These are phyloP conservation scores for Xylaria bambusicola DNA, from an alignment of 495 filamentous ascomycete species.

Conservation along the genomic window DNA sequence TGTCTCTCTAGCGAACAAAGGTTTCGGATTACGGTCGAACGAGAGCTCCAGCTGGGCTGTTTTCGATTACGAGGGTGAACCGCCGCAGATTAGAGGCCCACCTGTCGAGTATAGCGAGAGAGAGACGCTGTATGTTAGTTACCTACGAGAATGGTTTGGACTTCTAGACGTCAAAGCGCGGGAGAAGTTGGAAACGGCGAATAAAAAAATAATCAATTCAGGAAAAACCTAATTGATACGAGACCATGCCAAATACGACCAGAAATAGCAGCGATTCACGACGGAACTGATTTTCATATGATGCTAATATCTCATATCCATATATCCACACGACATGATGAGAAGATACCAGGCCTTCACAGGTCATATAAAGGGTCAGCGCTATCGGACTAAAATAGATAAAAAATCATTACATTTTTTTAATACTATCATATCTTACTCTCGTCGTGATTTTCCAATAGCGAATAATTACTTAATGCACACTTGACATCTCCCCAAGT, in stretches of 20 bases:
- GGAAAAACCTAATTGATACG: slow-evolving; percentile 19
- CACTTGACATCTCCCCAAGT: too few species aligned
- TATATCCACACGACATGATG: not conserved
- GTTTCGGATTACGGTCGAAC: slow-evolving; percentile 48
- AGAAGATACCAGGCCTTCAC: not conserved
- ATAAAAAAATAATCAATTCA: slow-evolving; percentile 38
- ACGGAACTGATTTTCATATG: not conserved
- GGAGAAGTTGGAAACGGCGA: slow-evolving; percentile 44
- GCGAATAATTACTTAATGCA: too few species aligned
- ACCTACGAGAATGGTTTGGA: slow-evolving; percentile 43
- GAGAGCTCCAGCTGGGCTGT: slow-evolving; percentile 65
- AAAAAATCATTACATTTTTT: too few species aligned
- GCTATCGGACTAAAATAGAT: too few species aligned
- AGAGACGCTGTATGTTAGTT: slow-evolving; percentile 37
- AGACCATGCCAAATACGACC: not conserved
- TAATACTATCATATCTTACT: too few species aligned
- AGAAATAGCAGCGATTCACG: not conserved
- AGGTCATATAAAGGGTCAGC: too few species aligned
- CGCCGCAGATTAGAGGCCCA: slow-evolving; percentile 48
- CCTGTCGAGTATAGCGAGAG: slow-evolving; percentile 44
- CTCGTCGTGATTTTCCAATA: too few species aligned
- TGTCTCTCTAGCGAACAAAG: slow-evolving; percentile 49
- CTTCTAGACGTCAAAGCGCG: slow-evolving; percentile 38
- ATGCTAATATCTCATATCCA: not conserved
- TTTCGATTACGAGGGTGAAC: slow-evolving; percentile 38